Evolutionary conservation across 257 asterid species (phyloP).

Genomic region (Nicotiana attenuata): DNA sequence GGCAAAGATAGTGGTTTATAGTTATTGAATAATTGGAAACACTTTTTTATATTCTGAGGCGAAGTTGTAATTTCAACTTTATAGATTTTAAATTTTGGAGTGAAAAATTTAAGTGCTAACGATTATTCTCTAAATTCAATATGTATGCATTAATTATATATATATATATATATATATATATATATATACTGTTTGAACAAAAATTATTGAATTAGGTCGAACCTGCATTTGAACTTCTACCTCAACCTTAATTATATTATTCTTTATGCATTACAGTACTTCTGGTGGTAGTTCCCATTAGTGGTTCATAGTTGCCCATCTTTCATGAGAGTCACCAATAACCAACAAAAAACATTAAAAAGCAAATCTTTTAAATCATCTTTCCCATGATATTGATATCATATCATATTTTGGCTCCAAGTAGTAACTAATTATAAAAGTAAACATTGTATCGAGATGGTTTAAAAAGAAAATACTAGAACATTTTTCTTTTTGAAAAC

Average conservation of each 20-base stretch:
- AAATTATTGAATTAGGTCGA: no score
- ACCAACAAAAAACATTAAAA: not conserved
- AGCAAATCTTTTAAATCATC: not conserved
- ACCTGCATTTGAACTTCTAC: no score
- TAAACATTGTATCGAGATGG: not conserved
- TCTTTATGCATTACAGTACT: not conserved
- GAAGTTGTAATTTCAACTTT: no score
- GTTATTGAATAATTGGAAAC: not conserved
- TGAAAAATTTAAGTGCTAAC: no score
- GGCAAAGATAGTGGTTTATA: not conserved
- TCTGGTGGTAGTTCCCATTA: constrained; percentile 6
- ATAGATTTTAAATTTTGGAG: no score
- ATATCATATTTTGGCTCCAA: not conserved
- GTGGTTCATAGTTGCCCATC: constrained; percentile 6
- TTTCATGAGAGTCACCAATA: not conserved
- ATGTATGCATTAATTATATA: no score
- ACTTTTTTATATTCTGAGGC: no score
- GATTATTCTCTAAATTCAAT: no score
- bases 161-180: no score
- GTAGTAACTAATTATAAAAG: not conserved
- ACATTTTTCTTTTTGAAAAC: not conserved
- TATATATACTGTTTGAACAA: no score
- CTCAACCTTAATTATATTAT: no score
- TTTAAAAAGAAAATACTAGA: not conserved
- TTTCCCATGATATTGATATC: not conserved